Base-by-base conservation (phyloP, 2,329 filamentous ascomycete species). In the Triangularia verruculosa region DNA sequence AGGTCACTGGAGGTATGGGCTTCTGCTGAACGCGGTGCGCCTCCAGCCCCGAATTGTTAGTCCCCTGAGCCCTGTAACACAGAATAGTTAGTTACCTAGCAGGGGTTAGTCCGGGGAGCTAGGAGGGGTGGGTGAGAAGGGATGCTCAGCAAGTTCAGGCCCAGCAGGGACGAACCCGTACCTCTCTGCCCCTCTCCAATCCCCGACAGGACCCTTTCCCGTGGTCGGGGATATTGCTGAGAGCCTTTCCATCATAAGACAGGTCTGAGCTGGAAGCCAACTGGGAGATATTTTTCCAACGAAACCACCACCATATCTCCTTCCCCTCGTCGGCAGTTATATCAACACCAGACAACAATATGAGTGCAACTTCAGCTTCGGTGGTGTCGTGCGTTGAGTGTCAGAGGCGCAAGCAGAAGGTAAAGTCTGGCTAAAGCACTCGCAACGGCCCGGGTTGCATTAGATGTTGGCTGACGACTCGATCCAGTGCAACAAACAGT, bases 351-450 rank as follows among this genome's bases (percentile, higher is more conserved):
- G 20, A 25, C 24, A 28, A 11, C 51, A 54, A 54, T 4, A 54
- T 54, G 51, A 28, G 39, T 24, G 20, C 57, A n/a, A 22, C 12
- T 15, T 32, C 34, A 24, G 57, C 27, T 52, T 9, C 57, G 57
- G 13, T 52, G 5, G 59, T 68, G 64, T 68, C 80, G 4, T 83
- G 80, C 70, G 74, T 77, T 2, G 80, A 83, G 68, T 83, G 81
- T 66, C 79, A 81, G 65, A 76, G 80, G 8, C 77, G 80, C 51
- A 83, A 83, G 70, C 81, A 83, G 67, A 82, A 81, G 76, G 79
- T 76, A 22, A 59, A 22, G 4, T 47, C 15, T 39, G 51, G 47
- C 57, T 53, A 30, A 39, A 47, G 34, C 20, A 25, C 8, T 22
- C 28, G 39, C 39, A 27, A 27, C 57, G 54, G 59, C 20, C 30